These are phyloP conservation scores for Gynochthodes officinalis DNA, from an alignment of 257 asterid genomes.

Conservation along the genomic window DNA sequence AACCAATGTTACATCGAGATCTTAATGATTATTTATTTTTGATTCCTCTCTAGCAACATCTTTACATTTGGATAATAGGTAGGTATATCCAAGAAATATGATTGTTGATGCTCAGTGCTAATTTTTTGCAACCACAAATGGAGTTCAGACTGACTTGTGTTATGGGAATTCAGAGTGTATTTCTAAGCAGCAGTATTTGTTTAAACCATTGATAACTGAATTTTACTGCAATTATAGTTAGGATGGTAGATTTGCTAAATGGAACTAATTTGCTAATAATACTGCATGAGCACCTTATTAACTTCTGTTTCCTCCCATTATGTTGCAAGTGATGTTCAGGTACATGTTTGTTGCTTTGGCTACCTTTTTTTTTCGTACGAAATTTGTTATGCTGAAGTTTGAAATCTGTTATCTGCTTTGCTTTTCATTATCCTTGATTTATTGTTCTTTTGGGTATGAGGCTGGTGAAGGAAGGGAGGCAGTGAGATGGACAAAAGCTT, in stretches of 20 bases:
- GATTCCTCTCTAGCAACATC: background rate
- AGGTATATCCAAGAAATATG: background rate
- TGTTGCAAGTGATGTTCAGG: background rate
- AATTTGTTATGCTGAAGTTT: background rate
- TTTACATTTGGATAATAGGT: background rate
- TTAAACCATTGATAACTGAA: background rate
- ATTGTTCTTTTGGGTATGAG: background rate
- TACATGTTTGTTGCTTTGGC: background rate
- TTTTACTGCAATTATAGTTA: background rate
- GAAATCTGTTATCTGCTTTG: background rate
- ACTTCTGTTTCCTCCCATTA: background rate
- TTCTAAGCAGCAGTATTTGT: background rate
- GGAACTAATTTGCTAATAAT: background rate
- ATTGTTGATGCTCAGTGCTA: background rate
- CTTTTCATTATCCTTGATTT: background rate
- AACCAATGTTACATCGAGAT: background rate
- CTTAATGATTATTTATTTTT: background rate
- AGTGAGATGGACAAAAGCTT: background rate
- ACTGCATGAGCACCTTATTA: background rate
- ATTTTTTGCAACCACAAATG: background rate
- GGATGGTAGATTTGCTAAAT: background rate
- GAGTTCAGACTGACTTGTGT: background rate
- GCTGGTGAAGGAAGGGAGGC: background rate
- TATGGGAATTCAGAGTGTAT: background rate
- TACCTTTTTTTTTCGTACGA: background rate